Base-by-base conservation (phyloP, 2,329 filamentous ascomycete genomes). In the Phyllosticta citribraziliensis region DNA sequence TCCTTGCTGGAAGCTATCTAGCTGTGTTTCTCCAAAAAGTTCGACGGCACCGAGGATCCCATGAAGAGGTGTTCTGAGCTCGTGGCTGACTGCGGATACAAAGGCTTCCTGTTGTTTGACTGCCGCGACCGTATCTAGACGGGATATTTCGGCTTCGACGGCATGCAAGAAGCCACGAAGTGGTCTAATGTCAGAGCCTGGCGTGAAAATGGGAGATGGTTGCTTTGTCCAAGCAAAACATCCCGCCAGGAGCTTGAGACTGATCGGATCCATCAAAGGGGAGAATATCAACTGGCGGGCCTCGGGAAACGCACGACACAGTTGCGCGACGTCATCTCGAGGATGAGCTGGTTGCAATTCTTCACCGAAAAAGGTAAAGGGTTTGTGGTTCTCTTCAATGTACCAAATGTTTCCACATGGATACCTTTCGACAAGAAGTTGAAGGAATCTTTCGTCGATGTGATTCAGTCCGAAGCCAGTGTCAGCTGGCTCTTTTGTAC, bases 1-100 rank as follows among this genome's bases (percentile, higher is more conserved):
- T 12, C 60, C 60, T 33, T 56, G 53, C 25, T 62, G 60, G 33
- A 58, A 62, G 25, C 53, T 55, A 9, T 57, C 56, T 10, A 58
- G 33, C 51, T 57, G 33, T 5, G 66, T 67, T 20, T 67, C 67
- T 51, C 66, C 61, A 6, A 69, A 53, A 54, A 62, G 60, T 40
- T 62, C 61, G 35, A 63, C 55, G 40, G 53, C 54, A 6, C 58
- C 62, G 47, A 62, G 58, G 47, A 57, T 62, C 30, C 56, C 59
- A 40, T 57, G 59, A 27, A 62, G 35, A 27, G 55, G 62, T 33
- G 54, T 55, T 35, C 55, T 56, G 35, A 56, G 51, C 61, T 77
- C 75, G 61, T 77, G 75, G 1, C 70, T 73, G 47, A 77, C 74
- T 9, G 73, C 74, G 20, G 73, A 72, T 40, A 78, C 70, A 60